Evolutionary conservation across 257 asterid genomes (phyloP).

Genomic region (Solanum phureja): DNA sequence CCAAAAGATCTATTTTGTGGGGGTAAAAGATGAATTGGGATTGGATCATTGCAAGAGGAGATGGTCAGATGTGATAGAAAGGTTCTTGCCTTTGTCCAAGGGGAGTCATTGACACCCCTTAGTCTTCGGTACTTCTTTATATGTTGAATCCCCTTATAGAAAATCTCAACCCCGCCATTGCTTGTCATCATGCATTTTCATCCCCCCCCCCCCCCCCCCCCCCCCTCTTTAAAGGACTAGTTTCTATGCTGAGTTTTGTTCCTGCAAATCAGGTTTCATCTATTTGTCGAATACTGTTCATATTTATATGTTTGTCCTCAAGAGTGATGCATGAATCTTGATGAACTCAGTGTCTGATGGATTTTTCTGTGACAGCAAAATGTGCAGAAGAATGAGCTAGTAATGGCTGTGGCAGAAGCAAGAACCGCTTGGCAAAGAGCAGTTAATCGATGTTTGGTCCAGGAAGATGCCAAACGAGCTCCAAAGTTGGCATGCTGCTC

Average conservation of each 20-base stretch:
- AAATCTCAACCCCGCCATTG: background rate
- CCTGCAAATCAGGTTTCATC: background rate
- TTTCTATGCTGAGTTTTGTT: background rate
- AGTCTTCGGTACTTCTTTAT: background rate
- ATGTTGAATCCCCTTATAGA: background rate
- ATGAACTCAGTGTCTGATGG: background rate
- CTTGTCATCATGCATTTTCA: background rate
- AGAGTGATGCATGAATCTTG: background rate
- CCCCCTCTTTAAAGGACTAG: background rate
- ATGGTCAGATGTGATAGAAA: background rate
- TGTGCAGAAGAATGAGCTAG: slow-evolving; percentile 28
- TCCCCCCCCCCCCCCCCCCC: background rate
- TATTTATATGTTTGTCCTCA: background rate
- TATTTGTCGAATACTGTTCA: background rate
- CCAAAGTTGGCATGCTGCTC: slow-evolving; percentile 83
- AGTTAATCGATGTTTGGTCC: slow-evolving; percentile 75
- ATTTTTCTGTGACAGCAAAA: background rate
- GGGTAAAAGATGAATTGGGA: background rate
- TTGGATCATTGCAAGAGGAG: background rate
- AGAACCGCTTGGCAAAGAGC: slow-evolving; percentile 89
- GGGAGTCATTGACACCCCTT: background rate
- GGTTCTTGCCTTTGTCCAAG: background rate
- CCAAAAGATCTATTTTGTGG: background rate
- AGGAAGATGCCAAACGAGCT: slow-evolving; percentile 92
- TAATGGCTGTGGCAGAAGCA: slow-evolving; percentile 73